A percentile compares a stretch with the other conserved stretches of the same genome.
Conservation (phyloP, 1,284 basidiomycete species). For the Ceratobasidium sp. region DNA sequence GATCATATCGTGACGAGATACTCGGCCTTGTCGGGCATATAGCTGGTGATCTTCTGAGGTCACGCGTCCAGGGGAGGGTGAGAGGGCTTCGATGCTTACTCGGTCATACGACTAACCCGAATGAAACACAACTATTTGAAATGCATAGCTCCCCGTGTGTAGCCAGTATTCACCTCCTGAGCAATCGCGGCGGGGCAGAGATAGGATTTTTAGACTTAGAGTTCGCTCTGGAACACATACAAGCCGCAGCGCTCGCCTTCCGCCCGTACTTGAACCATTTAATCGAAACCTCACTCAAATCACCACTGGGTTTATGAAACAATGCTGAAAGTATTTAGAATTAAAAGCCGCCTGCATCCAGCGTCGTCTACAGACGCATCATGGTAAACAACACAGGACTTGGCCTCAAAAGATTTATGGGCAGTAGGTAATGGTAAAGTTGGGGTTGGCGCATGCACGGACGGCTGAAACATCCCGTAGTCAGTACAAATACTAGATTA, state of each 20-base stretch:
- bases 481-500: not conserved
- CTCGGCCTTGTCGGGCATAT: slow-evolving; percentile 4
- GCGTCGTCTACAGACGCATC: slow-evolving; percentile 11
- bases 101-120: not conserved
- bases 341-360: not conserved
- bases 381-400: not conserved
- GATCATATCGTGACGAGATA: not conserved
- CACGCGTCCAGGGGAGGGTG: not conserved
- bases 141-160: not conserved
- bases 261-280: no score
- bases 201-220: not conserved
- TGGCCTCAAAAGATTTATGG: slow-evolving; percentile 7
- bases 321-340: not conserved
- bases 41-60: not conserved
- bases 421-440: slow-evolving; percentile 48
- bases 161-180: no score
- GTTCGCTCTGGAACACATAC: not conserved
- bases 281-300: not conserved
- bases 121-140: not conserved
- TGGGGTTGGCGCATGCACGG: slow-evolving; percentile 26
- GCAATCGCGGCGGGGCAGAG: not conserved
- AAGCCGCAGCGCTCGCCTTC: no score
- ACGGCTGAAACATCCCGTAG: not conserved
- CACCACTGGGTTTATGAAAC: not conserved
- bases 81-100: not conserved